Percentiles rank a stretch among this genome's conserved stretches.
These are phyloP conservation scores for Zygosaccharomyces rouxii DNA, from an alignment of 805 yeast genomes.

Conservation along the genomic window DNA sequence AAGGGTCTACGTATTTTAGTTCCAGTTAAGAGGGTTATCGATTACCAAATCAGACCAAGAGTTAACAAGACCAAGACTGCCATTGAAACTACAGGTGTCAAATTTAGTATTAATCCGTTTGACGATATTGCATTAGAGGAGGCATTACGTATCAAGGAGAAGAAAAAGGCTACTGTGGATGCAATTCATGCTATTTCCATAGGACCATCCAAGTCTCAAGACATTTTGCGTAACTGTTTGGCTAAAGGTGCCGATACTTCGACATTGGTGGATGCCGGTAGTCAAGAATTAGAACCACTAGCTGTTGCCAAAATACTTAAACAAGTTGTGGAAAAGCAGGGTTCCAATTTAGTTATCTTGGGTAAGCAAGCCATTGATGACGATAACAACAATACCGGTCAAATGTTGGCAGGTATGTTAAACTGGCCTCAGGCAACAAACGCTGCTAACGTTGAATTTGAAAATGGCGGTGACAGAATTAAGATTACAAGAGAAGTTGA, in stretches of 20 bases:
- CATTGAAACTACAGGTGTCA: constrained; percentile 77
- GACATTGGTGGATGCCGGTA: constrained; percentile 75
- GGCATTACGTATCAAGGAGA: constrained; percentile 72
- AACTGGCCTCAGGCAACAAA: constrained; percentile 97
- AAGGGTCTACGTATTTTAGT: constrained; percentile 55
- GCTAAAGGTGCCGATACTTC: constrained; percentile 94
- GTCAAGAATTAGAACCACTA: constrained; percentile 75
- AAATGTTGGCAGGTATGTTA: constrained; percentile 88
- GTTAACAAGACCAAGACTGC: constrained; percentile 76
- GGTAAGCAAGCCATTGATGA: constrained; percentile 98
- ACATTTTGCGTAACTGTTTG: constrained; percentile 78
- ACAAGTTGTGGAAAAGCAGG: constrained; percentile 63
- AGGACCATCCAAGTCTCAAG: constrained; percentile 84
- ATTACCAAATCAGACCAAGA: constrained; percentile 89
- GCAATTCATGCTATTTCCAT: constrained; percentile 86
- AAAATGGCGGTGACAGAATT: constrained; percentile 44
- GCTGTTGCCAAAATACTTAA: constrained; percentile 81
- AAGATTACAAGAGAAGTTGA: constrained; percentile 89
- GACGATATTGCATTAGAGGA: constrained; percentile 98
- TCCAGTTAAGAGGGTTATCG: constrained; percentile 93
- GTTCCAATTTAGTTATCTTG: constrained; percentile 73
- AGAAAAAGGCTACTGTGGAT: constrained; percentile 64
- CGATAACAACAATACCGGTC: constrained; percentile 93
- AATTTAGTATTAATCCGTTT: constrained; percentile 92
- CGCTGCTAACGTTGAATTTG: constrained; percentile 77